Conservation (phyloP, 169 alveolate species). For the Eimeria necatrix region DNA sequence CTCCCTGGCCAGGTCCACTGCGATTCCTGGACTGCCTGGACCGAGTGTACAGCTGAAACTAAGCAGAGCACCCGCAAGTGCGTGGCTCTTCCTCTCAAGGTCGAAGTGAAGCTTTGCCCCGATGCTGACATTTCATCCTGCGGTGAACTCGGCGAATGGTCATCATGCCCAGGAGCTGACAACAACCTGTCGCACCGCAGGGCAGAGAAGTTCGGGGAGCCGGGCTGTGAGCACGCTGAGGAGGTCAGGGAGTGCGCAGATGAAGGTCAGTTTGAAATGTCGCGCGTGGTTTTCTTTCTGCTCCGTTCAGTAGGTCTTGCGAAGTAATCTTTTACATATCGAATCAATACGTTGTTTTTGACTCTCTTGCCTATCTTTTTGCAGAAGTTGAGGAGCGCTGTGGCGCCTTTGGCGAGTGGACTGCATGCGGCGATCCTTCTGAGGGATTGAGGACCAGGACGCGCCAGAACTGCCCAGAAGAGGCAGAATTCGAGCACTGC, state of each 20-base stretch:
- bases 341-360: background rate
- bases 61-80: slow-evolving; percentile 37
- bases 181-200: slow-evolving; percentile 48
- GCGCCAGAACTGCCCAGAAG: slow-evolving; percentile 39
- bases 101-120: slow-evolving; percentile 14
- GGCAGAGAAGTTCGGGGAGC: slow-evolving; percentile 28
- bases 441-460: background rate
- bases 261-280: background rate
- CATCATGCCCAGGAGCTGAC: slow-evolving; percentile 52
- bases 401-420: slow-evolving; percentile 61
- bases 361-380: background rate
- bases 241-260: slow-evolving; percentile 69
- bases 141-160: slow-evolving; percentile 69
- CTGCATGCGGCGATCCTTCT: slow-evolving; percentile 64
- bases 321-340: background rate
- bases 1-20: slow-evolving; percentile 71
- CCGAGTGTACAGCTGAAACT: slow-evolving; percentile 10
- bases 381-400: slow-evolving; percentile 54
- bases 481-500: slow-evolving; percentile 46
- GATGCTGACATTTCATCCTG: background rate
- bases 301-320: background rate
- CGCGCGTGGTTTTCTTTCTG: background rate
- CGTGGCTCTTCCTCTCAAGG: slow-evolving; percentile 29
- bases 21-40: slow-evolving; percentile 54
- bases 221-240: slow-evolving; percentile 55